Evolutionary conservation across 208 protist genomes (phyloP).

Genomic region (Leishmania gerbilli): DNA sequence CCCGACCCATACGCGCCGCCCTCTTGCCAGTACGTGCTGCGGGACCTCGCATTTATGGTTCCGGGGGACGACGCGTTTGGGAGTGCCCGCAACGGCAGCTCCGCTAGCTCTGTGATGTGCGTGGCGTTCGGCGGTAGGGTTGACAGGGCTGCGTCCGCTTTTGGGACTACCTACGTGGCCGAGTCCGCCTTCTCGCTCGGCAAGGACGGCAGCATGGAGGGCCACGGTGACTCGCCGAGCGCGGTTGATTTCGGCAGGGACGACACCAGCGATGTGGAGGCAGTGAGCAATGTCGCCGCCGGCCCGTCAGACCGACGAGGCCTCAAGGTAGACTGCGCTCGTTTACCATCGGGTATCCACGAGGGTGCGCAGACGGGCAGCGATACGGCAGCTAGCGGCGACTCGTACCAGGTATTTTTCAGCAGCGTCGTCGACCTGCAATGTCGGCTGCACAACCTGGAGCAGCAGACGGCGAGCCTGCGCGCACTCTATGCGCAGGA

Average conservation of each 20-base stretch:
- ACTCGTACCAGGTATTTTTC: slow-evolving; percentile 22
- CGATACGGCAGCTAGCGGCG: background rate
- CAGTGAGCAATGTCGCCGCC: background rate
- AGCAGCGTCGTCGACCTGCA: slow-evolving; percentile 12
- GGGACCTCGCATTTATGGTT: background rate
- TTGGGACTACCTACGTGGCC: background rate
- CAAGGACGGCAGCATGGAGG: slow-evolving; percentile 3
- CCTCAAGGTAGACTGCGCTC: background rate
- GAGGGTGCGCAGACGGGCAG: background rate
- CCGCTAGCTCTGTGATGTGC: background rate
- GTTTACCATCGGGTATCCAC: background rate
- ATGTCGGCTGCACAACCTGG: slow-evolving; percentile 10
- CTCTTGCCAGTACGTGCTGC: slow-evolving; percentile 23
- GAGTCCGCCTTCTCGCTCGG: background rate
- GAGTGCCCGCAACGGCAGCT: background rate
- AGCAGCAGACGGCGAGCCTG: slow-evolving; percentile 9
- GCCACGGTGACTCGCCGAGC: background rate
- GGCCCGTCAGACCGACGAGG: background rate
- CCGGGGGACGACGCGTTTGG: background rate
- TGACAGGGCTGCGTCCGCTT: background rate
- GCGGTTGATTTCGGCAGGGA: background rate
- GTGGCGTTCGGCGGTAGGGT: background rate
- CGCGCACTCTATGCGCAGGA: slow-evolving; percentile 19
- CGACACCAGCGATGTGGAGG: background rate
- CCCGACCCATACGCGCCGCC: slow-evolving; percentile 17